Conservation (phyloP, 1,284 basidiomycete species). For the Pseudozyma sp. region DNA sequence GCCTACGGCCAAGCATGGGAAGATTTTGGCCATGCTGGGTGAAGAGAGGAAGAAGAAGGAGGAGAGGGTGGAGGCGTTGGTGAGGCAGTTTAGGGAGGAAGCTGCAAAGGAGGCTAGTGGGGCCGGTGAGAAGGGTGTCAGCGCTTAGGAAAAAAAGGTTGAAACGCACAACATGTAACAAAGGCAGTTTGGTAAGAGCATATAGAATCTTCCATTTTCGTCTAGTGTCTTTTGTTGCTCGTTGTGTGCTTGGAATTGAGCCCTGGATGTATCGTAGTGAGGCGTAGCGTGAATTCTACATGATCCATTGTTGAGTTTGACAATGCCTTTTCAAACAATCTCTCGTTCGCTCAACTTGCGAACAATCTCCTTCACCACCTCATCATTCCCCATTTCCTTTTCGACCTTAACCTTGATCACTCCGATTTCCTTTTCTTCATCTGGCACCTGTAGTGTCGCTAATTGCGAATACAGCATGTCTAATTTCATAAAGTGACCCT, state of each 20-base stretch:
- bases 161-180: neutral
- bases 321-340: neutral
- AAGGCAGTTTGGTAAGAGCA: neutral
- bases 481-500: conserved; percentile 89
- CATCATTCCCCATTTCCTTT: conserved; percentile 7
- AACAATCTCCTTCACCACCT: conserved; percentile 5
- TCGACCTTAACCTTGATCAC: conserved; percentile 21
- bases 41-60: conserved; percentile 53
- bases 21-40: conserved; percentile 52
- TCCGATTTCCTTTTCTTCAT: conserved; percentile 13
- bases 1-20: conserved; percentile 57
- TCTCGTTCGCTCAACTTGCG: neutral
- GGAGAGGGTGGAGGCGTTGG: conserved; percentile 36
- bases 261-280: neutral
- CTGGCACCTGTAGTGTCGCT: conserved; percentile 80
- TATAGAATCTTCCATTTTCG: neutral
- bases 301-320: neutral
- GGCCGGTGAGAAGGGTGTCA: neutral
- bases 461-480: conserved; percentile 88
- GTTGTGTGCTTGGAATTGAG: no score
- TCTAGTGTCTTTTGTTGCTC: neutral
- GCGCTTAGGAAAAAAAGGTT: neutral
- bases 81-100: conserved; percentile 45
- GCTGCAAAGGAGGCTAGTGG: neutral
- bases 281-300: no score